phyloP scores from a whole-genome alignment of 1,284 basidiomycete genomes.

The Pseudozyma thailandica region DNA sequence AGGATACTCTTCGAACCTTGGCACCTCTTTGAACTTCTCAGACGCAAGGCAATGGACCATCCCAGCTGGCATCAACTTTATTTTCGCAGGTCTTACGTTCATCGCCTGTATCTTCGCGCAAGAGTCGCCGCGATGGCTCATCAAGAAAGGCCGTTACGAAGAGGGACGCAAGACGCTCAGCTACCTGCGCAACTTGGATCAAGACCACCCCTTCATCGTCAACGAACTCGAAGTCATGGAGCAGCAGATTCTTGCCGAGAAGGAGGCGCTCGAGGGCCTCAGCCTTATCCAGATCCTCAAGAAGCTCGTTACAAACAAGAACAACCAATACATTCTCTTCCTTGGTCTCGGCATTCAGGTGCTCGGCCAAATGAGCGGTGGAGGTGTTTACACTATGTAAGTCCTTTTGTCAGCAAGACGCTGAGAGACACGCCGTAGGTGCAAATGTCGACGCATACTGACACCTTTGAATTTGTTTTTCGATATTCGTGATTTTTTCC shows the following conservation, averaged over 20 bases:
- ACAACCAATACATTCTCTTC: constrained; percentile 50
- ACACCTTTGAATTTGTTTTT: not conserved
- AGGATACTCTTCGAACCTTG: constrained; percentile 41
- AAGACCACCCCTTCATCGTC: constrained; percentile 36
- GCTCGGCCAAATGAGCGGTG: constrained; percentile 53
- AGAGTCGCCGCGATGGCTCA: constrained; percentile 56
- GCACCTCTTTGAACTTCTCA: constrained; percentile 15
- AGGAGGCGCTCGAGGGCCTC: constrained; percentile 34
- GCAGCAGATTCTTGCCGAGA: constrained; percentile 39
- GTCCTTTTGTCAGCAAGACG: no score
- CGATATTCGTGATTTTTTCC: not conserved
- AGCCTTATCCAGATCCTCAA: constrained; percentile 37
- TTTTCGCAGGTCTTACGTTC: constrained; percentile 51
- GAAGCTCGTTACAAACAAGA: constrained; percentile 45
- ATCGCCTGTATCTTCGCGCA: constrained; percentile 41
- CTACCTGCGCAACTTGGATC: constrained; percentile 47
- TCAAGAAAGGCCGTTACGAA: constrained; percentile 46
- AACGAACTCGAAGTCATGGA: constrained; percentile 50
- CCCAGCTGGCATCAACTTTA: constrained; percentile 52
- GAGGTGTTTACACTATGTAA: constrained; percentile 46
- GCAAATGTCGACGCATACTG: no score
- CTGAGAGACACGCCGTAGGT: no score
- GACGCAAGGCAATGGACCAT: constrained; percentile 45
- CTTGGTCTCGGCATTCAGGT: constrained; percentile 53
- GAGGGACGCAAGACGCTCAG: constrained; percentile 42